Percentiles rank a stretch among this genome's conserved stretches.
These are phyloP conservation scores for Thelonectria rubi DNA, from an alignment of 2,329 filamentous ascomycete species.

Conservation along the genomic window DNA sequence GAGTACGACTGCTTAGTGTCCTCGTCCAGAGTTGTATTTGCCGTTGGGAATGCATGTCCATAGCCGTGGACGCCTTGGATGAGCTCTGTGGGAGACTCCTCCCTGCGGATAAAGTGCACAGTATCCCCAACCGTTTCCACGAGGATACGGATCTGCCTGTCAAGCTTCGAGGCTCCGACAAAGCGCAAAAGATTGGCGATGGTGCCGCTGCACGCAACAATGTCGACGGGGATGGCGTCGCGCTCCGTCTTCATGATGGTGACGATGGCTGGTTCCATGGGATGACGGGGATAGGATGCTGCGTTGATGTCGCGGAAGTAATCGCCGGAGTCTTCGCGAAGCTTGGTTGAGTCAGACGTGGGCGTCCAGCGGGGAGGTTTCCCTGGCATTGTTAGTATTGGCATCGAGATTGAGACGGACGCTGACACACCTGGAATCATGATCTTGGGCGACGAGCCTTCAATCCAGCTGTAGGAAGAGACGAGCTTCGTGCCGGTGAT, in stretches of 20 bases:
- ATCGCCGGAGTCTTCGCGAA: conserved; percentile 51
- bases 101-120: conserved; percentile 70
- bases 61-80: conserved; percentile 67
- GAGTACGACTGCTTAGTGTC: conserved; percentile 63
- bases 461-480: conserved; percentile 62
- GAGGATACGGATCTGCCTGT: conserved; percentile 66
- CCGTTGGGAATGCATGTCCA: conserved; percentile 73
- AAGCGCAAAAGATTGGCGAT: conserved; percentile 70
- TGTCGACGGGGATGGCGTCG: conserved; percentile 51
- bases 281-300: conserved; percentile 58
- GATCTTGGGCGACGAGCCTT: conserved; percentile 52
- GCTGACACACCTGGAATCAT: conserved; percentile 51
- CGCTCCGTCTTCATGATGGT: conserved; percentile 47
- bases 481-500: conserved; percentile 52
- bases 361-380: conserved; percentile 40
- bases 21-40: conserved; percentile 70
- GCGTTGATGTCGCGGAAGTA: conserved; percentile 66
- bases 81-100: conserved; percentile 65
- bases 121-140: conserved; percentile 64
- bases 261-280: conserved; percentile 59
- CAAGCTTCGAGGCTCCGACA: conserved; percentile 52
- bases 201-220: conserved; percentile 71
- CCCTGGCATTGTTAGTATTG: conserved; percentile 26
- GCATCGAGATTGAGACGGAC: fast-evolving
- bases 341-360: background rate